Percentiles rank a stretch among this genome's conserved stretches.
Conservation (phyloP, 2,329 filamentous ascomycete genomes). For the Escovopsis weberi region DNA sequence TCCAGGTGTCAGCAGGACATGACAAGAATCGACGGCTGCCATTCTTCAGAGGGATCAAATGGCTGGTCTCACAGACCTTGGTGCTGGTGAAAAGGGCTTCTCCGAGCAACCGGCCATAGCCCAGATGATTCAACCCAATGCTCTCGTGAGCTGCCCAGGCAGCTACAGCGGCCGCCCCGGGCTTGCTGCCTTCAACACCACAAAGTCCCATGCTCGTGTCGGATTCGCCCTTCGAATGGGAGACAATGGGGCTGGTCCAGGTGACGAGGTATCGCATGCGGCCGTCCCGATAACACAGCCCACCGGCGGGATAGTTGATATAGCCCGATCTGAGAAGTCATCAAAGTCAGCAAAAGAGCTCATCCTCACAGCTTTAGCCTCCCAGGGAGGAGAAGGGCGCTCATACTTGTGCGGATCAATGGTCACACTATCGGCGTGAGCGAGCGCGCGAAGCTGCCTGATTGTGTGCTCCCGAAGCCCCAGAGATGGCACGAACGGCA, state of each 20-base stretch:
- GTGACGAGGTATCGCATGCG: slow-evolving; percentile 28
- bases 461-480: slow-evolving; percentile 17
- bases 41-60: neutral
- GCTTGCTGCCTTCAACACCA: slow-evolving; percentile 33
- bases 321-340: slow-evolving; percentile 19
- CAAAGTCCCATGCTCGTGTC: slow-evolving; percentile 26
- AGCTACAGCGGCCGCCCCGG: slow-evolving; percentile 29
- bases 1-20: slow-evolving; percentile 22
- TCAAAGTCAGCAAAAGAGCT: no score
- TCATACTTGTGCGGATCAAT: slow-evolving; percentile 30
- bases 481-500: slow-evolving; percentile 21
- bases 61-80: slow-evolving; percentile 13
- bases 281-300: slow-evolving; percentile 28
- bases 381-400: no score
- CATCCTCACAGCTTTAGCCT: no score
- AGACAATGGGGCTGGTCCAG: slow-evolving; percentile 27
- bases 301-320: slow-evolving; percentile 30
- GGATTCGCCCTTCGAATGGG: slow-evolving; percentile 16
- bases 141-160: slow-evolving; percentile 29
- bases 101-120: slow-evolving; percentile 27
- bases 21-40: slow-evolving; percentile 20
- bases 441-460: slow-evolving; percentile 24
- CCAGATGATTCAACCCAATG: slow-evolving; percentile 24
- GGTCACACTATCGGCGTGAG: slow-evolving; percentile 28
- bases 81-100: slow-evolving; percentile 29